Evolutionary conservation across 2,329 filamentous ascomycete species (phyloP).

Genomic region (Lomentospora prolificans): DNA sequence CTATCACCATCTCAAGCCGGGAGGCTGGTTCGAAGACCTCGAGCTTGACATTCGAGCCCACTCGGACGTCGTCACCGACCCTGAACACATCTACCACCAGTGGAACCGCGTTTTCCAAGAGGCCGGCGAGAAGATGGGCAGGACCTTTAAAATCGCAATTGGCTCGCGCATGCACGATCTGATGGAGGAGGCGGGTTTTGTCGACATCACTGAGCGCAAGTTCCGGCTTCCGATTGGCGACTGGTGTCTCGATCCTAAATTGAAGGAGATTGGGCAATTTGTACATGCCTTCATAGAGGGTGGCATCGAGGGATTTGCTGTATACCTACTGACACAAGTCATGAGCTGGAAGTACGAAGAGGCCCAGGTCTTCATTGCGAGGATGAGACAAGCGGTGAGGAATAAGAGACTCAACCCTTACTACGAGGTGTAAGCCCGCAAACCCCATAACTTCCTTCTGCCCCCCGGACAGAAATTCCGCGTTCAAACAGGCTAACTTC

Average conservation of each 20-base stretch:
- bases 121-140: conserved; percentile 1
- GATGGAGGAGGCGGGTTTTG: conserved; percentile 24
- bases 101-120: conserved; percentile 3
- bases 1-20: conserved; percentile 36
- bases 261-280: conserved; percentile 31
- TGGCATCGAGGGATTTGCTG: conserved; percentile 20
- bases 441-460: no score
- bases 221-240: conserved; percentile 33
- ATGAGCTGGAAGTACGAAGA: conserved; percentile 20
- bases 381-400: conserved; percentile 13
- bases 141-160: neutral
- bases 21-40: conserved; percentile 23
- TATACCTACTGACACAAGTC: conserved; percentile 18
- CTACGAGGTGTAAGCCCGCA: neutral
- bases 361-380: conserved; percentile 14
- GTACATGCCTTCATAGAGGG: conserved; percentile 18
- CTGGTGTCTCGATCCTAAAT: conserved; percentile 35
- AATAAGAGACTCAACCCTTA: conserved; percentile 3
- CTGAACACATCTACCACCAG: conserved; percentile 1
- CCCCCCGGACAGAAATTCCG: neutral
- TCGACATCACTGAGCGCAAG: conserved; percentile 25
- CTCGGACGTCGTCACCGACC: neutral
- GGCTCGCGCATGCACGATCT: conserved; percentile 2
- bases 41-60: conserved; percentile 15
- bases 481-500: no score